A percentile compares a stretch with the other conserved stretches of the same genome.
These are phyloP conservation scores for Rhizopus sp. DNA, from an alignment of 371 early-diverging fungal genomes.

Conservation along the genomic window DNA sequence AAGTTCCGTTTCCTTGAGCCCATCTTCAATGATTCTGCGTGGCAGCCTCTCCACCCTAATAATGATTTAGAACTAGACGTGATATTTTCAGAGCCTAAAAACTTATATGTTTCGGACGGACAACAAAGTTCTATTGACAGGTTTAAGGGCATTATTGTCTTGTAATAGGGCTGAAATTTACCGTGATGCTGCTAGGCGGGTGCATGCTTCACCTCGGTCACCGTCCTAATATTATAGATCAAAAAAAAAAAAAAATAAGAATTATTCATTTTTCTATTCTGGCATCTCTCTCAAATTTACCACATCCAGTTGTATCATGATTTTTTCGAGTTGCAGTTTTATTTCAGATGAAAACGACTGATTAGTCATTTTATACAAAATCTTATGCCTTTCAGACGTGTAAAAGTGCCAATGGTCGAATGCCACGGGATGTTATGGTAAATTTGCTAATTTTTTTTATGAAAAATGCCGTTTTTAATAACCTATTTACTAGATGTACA, in stretches of 20 bases:
- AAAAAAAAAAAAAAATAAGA: conserved; percentile 17
- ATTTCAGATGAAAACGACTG: conserved; percentile 8
- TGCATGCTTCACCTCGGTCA: conserved; percentile 18
- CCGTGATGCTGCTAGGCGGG: conserved; percentile 18
- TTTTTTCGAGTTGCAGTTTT: conserved; percentile 7
- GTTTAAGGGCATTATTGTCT: conserved; percentile 13
- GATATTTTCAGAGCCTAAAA: conserved; percentile 13
- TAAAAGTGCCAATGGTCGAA: not conserved
- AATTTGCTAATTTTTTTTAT: too few species aligned
- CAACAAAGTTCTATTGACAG: conserved; percentile 24
- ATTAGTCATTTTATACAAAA: conserved; percentile 10
- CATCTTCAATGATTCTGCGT: conserved; percentile 17
- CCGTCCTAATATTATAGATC: conserved; percentile 4
- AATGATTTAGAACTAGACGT: conserved; percentile 15
- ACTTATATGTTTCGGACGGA: conserved; percentile 24
- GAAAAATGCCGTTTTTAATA: too few species aligned
- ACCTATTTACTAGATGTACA: too few species aligned
- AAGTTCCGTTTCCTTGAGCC: conserved; percentile 24
- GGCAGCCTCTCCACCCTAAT: conserved; percentile 26
- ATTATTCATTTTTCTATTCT: conserved; percentile 16
- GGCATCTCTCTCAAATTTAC: conserved; percentile 13
- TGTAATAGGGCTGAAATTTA: conserved; percentile 21
- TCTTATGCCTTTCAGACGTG: not conserved
- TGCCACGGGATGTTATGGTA: not conserved
- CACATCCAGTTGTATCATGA: conserved; percentile 8